Percentiles rank a stretch among this genome's conserved stretches.
Evolutionary conservation across 2,329 filamentous ascomycete genomes (phyloP).

Genomic region (Cercospora sp.): DNA sequence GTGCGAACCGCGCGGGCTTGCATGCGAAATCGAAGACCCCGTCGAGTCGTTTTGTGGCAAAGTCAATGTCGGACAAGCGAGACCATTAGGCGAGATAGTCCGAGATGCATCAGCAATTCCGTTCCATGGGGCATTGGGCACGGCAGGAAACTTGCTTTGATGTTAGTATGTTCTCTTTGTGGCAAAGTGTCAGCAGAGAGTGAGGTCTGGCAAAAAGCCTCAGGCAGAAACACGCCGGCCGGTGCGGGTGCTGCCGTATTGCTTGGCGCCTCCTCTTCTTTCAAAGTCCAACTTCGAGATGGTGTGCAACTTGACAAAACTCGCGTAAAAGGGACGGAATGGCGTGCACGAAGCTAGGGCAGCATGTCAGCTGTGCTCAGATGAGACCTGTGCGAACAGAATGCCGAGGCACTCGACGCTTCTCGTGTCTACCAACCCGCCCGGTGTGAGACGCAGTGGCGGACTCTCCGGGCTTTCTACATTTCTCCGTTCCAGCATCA

Average conservation of each 20-base stretch:
- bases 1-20: background rate
- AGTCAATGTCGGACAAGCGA: background rate
- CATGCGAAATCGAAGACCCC: background rate
- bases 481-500: background rate
- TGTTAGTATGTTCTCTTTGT: background rate
- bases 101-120: background rate
- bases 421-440: background rate
- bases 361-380: background rate
- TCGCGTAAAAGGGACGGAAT: background rate
- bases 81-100: background rate
- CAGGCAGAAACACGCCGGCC: no score
- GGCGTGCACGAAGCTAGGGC: background rate
- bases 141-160: background rate
- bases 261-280: background rate
- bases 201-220: background rate
- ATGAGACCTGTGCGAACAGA: background rate
- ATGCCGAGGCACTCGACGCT: background rate
- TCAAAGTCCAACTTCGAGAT: background rate
- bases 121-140: background rate
- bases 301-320: background rate
- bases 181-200: background rate
- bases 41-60: background rate
- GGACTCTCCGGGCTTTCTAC: background rate
- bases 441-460: background rate
- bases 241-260: no score